A percentile compares a stretch with the other conserved stretches of the same genome.
Conservation (phyloP, 129 eudicot genomes). For the Gnaphalium uliginosum region DNA sequence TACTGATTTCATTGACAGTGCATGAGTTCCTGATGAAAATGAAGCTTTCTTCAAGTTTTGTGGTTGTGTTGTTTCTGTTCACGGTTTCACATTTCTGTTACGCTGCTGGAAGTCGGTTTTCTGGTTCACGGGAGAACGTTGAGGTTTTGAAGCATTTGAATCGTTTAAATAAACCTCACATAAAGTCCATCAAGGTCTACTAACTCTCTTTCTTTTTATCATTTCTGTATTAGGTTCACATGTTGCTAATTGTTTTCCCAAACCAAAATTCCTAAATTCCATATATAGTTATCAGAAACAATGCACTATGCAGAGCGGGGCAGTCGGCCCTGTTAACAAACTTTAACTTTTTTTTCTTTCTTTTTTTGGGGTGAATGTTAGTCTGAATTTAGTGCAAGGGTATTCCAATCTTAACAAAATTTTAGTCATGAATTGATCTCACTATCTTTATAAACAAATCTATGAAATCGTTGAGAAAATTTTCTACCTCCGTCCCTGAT, state of each 20-base stretch:
- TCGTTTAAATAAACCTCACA: slow-evolving; percentile 57
- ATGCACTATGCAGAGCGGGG: too few relatives aligned
- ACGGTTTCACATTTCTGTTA: not conserved
- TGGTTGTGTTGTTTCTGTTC: not conserved
- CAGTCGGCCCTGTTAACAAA: too few relatives aligned
- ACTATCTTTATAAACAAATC: too few relatives aligned
- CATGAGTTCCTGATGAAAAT: not conserved
- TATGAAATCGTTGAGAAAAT: too few relatives aligned
- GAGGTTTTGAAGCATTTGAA: slow-evolving; percentile 60
- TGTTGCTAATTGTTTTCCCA: not conserved
- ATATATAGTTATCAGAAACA: too few relatives aligned
- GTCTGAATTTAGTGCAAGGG: too few relatives aligned
- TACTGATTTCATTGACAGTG: not conserved
- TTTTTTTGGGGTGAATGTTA: too few relatives aligned
- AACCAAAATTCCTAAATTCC: too few relatives aligned
- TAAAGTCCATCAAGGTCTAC: slow-evolving; percentile 62
- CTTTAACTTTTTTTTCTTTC: too few relatives aligned
- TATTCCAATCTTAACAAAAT: too few relatives aligned
- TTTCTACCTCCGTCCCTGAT: too few relatives aligned
- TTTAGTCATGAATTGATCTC: too few relatives aligned
- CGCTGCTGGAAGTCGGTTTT: not conserved
- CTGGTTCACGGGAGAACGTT: slow-evolving; percentile 20
- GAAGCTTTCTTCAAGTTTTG: not conserved
- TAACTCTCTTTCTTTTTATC: not conserved
- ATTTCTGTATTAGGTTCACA: not conserved